Evolutionary conservation across 305 asterid species (phyloP), one percentile per base, ranked within the genome.

Genomic region (Nicotiana rustica): DNA sequence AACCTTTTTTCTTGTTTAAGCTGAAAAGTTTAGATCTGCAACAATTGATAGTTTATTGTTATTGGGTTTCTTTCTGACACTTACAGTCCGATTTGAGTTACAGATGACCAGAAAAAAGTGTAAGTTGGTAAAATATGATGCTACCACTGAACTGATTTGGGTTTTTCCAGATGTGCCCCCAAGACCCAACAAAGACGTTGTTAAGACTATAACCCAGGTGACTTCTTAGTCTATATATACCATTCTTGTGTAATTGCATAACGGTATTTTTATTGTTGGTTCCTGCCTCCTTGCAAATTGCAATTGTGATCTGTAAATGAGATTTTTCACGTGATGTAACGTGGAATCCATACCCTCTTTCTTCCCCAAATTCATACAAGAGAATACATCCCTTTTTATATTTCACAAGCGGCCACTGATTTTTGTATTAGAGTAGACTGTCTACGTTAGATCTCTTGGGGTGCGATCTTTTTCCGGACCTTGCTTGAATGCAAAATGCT

Each of bases 81-180:
- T 52, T 75, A 52, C 15, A 52, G 10, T 29, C 15, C 0, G 10
- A 25, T 49, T 4, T 15, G 56, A 52, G 80, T 29, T 29, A 75
- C 80, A 75, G 41, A 52, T 25, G 79, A 73, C 79, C 41, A 73
- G 79, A 29, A 52, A 75, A 73, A 25, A 29, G 29, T 14, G 29
- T 75, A 29, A 47, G 80, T 75, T 25, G 80, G 80, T 75, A 75
- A 75, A 75, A 52, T 75, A 25, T 75, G 35, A 75, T 52, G 80
- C 65, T 75, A 52, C 55, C 65, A 52, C 64, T 73, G 47, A 75
- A 62, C 80, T 75, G 80, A 60, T 75, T 52, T 52, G 47, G 62
- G 80, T 7, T 75, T 75, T 75, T 25, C 47, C 80, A 14, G 65
- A 75, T 75, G 80, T 75, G 80, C 18, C 65, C 80, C 47, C 80